Conservation (phyloP, 78 protist genomes). For the Dictyostelium purpureum region DNA sequence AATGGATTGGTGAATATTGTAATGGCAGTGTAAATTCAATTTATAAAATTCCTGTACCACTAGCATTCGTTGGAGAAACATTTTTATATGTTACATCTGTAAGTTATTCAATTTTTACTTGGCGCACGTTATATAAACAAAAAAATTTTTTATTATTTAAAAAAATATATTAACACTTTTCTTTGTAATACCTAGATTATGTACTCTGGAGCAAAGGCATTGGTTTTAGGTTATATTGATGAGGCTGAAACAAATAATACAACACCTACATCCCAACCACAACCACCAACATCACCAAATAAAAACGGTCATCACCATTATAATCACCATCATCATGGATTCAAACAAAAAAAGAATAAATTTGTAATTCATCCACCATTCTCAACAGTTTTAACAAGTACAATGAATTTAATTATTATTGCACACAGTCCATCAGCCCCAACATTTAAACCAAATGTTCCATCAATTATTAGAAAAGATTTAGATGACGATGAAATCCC, state of each 20-base stretch:
- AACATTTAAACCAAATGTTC: slow-evolving; percentile 67
- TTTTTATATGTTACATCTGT: slow-evolving; percentile 28
- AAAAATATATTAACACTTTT: no score
- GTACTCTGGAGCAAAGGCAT: slow-evolving; percentile 72
- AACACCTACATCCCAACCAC: neutral
- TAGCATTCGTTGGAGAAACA: slow-evolving; percentile 64
- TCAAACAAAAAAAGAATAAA: neutral
- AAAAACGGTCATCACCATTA: neutral
- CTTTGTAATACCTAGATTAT: no score
- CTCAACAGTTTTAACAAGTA: slow-evolving; percentile 26
- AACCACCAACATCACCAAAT: neutral
- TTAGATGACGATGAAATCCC: slow-evolving; percentile 9
- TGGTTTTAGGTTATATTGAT: slow-evolving; percentile 62
- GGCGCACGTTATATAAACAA: no score
- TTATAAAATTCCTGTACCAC: slow-evolving; percentile 74
- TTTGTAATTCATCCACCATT: slow-evolving; percentile 67
- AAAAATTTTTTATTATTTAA: no score
- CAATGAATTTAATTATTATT: slow-evolving; percentile 63
- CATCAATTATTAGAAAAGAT: slow-evolving; percentile 57
- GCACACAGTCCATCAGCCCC: slow-evolving; percentile 81
- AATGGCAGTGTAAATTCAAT: slow-evolving; percentile 74
- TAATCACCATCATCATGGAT: neutral
- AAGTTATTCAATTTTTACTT: no score
- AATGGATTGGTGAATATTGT: slow-evolving; percentile 72
- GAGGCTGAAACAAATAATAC: slow-evolving; percentile 13